Percentiles rank a stretch among this genome's conserved stretches.
phyloP scores from a whole-genome alignment of 805 yeast genomes.

The Candida berthetii region DNA sequence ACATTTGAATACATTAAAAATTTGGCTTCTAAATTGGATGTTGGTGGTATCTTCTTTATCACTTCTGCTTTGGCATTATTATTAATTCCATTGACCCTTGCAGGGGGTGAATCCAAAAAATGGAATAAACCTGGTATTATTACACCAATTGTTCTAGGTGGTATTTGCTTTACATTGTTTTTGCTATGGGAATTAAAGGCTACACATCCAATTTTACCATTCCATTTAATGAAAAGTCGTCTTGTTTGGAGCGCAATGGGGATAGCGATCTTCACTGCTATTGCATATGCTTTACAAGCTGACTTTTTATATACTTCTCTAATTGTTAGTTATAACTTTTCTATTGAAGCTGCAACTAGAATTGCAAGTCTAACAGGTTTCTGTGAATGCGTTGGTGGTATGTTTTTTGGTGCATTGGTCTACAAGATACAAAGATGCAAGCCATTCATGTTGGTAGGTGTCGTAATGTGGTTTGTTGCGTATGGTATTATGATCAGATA shows the following conservation, averaged over 20 bases:
- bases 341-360: constrained; percentile 58
- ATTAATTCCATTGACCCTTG: constrained; percentile 63
- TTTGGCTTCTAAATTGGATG: constrained; percentile 55
- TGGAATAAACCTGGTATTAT: constrained; percentile 57
- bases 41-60: constrained; percentile 51
- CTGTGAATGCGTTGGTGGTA: constrained; percentile 56
- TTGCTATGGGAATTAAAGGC: too few relatives aligned
- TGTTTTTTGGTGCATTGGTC: constrained; percentile 50
- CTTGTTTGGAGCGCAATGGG: constrained; percentile 60
- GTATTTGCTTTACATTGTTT: constrained; percentile 38
- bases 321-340: constrained; percentile 49
- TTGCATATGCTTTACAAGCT: constrained; percentile 61
- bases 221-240: constrained; percentile 47
- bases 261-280: constrained; percentile 49
- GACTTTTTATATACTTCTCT: constrained; percentile 60
- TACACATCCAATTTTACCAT: constrained; percentile 57
- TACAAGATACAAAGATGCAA: constrained; percentile 46
- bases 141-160: constrained; percentile 60
- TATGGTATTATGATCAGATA: constrained; percentile 54
- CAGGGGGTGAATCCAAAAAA: constrained; percentile 44
- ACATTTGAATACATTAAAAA: constrained; percentile 22
- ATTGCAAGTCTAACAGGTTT: constrained; percentile 58
- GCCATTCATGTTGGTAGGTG: constrained; percentile 54
- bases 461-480: constrained; percentile 49
- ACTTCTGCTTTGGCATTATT: constrained; percentile 54